These are phyloP conservation scores for Amanita rubescens DNA, from an alignment of 768 basidiomycete genomes.

Conservation along the genomic window DNA sequence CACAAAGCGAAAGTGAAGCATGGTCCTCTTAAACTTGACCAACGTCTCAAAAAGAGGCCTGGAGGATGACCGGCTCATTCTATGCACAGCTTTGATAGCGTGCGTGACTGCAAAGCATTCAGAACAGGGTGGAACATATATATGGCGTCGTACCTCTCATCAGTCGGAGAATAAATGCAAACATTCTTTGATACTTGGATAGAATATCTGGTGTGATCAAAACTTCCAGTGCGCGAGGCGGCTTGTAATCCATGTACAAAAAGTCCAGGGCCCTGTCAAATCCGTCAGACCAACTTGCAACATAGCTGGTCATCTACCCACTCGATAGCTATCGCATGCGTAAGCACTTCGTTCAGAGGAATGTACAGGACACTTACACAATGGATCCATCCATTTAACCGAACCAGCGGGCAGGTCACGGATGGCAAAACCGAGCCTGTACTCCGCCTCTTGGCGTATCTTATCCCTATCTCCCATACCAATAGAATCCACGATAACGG, in stretches of 20 bases:
- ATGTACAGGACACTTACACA: slow-evolving; percentile 45
- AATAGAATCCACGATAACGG: slow-evolving; percentile 80
- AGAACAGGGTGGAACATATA: background rate
- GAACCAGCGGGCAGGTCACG: slow-evolving; percentile 59
- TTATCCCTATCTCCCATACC: slow-evolving; percentile 29
- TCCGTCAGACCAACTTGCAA: slow-evolving; percentile 7
- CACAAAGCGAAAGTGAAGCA: slow-evolving; percentile 68
- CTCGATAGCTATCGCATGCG: slow-evolving; percentile 36
- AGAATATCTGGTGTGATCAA: slow-evolving; percentile 65
- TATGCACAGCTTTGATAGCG: slow-evolving; percentile 56
- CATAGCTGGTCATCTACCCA: slow-evolving; percentile 5
- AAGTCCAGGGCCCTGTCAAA: slow-evolving; percentile 73
- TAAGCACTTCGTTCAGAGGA: slow-evolving; percentile 20
- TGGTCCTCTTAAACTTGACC: slow-evolving; percentile 38
- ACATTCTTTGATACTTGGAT: slow-evolving; percentile 83
- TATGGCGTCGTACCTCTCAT: slow-evolving; percentile 51
- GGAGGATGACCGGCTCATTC: slow-evolving; percentile 42
- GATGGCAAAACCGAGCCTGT: slow-evolving; percentile 79
- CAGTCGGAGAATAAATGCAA: slow-evolving; percentile 71
- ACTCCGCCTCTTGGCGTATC: slow-evolving; percentile 57
- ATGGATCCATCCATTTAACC: slow-evolving; percentile 74
- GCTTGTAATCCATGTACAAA: slow-evolving; percentile 83
- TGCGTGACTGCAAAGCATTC: slow-evolving; percentile 46
- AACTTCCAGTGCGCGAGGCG: slow-evolving; percentile 69
- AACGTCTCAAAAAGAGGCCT: slow-evolving; percentile 55